Conservation (phyloP, 139 green algal genomes). For the Coccomyxa sp. region DNA sequence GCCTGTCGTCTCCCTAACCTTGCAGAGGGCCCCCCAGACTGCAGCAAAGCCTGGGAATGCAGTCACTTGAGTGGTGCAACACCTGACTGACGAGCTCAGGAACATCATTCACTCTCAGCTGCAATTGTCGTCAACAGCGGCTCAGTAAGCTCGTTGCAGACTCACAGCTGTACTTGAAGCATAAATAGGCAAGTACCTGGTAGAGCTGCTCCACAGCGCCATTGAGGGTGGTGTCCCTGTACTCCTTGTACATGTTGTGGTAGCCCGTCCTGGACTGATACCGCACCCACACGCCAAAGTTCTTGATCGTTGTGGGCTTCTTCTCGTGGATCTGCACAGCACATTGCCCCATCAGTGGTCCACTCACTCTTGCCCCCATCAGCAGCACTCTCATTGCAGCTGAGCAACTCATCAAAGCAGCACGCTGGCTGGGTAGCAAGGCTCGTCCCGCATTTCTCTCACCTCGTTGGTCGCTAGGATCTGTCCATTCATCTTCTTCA, state of each 20-base stretch:
- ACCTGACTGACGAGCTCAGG: no score
- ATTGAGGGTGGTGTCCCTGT: slow-evolving; percentile 98
- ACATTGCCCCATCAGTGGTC: not conserved
- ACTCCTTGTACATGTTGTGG: slow-evolving; percentile 99
- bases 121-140: no score
- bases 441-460: no score
- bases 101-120: no score
- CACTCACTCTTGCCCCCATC: no score
- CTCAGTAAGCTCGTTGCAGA: no score
- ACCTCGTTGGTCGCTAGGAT: slow-evolving; percentile 96
- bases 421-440: not conserved
- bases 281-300: slow-evolving; percentile 98
- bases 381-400: no score
- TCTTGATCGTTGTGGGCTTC: slow-evolving; percentile 95
- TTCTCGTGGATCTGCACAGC: slow-evolving; percentile 91
- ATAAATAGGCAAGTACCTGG: slow-evolving; percentile 10
- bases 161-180: no score
- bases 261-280: slow-evolving; percentile 94
- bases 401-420: not conserved
- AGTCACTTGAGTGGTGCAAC: no score
- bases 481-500: slow-evolving; percentile 99
- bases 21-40: no score
- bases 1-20: no score
- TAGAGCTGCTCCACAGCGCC: slow-evolving; percentile 76
- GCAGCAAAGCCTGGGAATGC: no score